Percentiles rank a stretch among this genome's conserved stretches.
phyloP scores from a whole-genome alignment of 495 filamentous ascomycete genomes.

The Penicillium parvum region DNA sequence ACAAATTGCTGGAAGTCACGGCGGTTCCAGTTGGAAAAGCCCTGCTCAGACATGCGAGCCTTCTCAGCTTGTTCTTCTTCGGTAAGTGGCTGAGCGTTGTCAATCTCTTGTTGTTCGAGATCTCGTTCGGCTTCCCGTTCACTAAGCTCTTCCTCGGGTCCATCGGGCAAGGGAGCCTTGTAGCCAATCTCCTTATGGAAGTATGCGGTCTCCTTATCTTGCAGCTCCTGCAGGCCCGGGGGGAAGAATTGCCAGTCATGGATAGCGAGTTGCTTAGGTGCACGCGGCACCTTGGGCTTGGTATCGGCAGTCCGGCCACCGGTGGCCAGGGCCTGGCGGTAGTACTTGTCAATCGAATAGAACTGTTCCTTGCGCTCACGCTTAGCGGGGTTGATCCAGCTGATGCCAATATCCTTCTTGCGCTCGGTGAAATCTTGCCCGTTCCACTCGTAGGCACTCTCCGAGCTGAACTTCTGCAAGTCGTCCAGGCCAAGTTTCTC shows the following conservation, averaged over 20 bases:
- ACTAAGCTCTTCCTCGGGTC: conserved; percentile 75
- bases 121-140: conserved; percentile 85
- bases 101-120: conserved; percentile 85
- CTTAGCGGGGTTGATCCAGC: conserved; percentile 98
- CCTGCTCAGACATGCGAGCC: conserved; percentile 68
- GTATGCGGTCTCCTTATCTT: conserved; percentile 92
- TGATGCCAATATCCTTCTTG: conserved; percentile 92
- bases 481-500: conserved; percentile 99
- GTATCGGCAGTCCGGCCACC: conserved; percentile 80
- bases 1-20: conserved; percentile 98
- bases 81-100: conserved; percentile 81
- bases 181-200: conserved; percentile 95
- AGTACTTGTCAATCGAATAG: conserved; percentile 99
- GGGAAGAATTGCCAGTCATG: conserved; percentile 99
- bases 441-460: conserved; percentile 98
- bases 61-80: conserved; percentile 89
- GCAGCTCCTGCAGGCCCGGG: conserved; percentile 71
- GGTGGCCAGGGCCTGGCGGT: conserved; percentile 83
- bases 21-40: conserved; percentile 91
- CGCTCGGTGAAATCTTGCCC: conserved; percentile 85
- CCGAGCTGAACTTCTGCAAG: conserved; percentile 93
- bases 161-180: conserved; percentile 81
- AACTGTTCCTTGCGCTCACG: conserved; percentile 97
- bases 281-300: conserved; percentile 92
- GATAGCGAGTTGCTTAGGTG: conserved; percentile 85